Evolutionary conservation across 2,329 filamentous ascomycete genomes (phyloP).

Genomic region (Fusarium denticulatum): DNA sequence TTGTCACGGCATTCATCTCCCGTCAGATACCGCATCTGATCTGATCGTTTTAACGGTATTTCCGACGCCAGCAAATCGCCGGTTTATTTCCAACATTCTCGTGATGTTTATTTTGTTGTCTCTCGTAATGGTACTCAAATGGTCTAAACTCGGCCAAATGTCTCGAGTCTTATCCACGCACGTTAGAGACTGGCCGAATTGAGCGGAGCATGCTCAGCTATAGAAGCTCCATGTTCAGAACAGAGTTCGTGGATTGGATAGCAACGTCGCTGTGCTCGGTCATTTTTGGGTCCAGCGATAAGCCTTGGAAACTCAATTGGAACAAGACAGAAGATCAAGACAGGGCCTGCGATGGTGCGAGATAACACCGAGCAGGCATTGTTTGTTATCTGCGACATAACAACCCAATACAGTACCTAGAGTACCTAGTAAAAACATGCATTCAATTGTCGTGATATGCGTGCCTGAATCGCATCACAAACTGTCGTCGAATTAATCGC

Average conservation of each 20-base stretch:
- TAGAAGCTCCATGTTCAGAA: slow-evolving; percentile 2
- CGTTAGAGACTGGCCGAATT: slow-evolving; percentile 15
- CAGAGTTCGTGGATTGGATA: slow-evolving; percentile 8
- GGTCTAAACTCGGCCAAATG: slow-evolving; percentile 29
- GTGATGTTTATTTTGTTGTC: neutral
- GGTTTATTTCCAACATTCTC: neutral
- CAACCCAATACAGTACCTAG: neutral
- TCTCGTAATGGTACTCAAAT: slow-evolving; percentile 10
- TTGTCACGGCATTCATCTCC: slow-evolving; percentile 20
- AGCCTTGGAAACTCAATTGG: slow-evolving; percentile 25
- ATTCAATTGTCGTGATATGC: neutral
- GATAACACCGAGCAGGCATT: slow-evolving; percentile 21
- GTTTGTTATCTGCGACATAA: neutral
- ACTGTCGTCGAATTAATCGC: neutral
- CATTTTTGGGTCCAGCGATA: slow-evolving; percentile 18
- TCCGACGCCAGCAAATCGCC: neutral
- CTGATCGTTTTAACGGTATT: slow-evolving; percentile 16
- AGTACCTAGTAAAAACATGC: neutral
- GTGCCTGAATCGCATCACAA: neutral
- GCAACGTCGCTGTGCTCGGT: slow-evolving; percentile 6
- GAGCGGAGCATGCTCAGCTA: slow-evolving; percentile 14
- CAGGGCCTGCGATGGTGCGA: slow-evolving; percentile 10
- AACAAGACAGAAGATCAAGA: slow-evolving; percentile 1
- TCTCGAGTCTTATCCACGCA: slow-evolving; percentile 18
- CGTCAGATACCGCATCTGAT: slow-evolving; percentile 17